Conservation (phyloP, 139 green algal genomes). For the Micractinium sp. region DNA sequence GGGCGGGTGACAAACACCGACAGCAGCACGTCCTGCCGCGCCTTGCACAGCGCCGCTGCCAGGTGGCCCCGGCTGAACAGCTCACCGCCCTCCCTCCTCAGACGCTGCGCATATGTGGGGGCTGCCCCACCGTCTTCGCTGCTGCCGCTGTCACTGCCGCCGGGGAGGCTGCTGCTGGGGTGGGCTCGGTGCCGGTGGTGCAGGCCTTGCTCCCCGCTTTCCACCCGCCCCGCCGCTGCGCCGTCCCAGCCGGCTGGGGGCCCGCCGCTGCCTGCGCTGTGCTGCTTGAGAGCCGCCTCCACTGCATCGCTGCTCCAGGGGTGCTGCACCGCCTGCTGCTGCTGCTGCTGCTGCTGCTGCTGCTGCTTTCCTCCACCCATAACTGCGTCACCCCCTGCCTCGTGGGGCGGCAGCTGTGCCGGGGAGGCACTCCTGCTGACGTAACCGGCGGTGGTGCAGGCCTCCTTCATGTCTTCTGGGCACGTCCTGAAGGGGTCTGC, state of each 20-base stretch:
- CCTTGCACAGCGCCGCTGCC: constrained; percentile 27
- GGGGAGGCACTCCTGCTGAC: background rate
- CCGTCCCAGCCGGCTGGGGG: background rate
- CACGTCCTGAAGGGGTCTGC: constrained; percentile 31
- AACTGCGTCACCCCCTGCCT: background rate
- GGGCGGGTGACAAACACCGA: constrained; percentile 20
- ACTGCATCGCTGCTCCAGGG: background rate
- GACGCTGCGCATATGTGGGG: background rate
- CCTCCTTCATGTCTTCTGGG: background rate
- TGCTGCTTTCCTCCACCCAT: background rate
- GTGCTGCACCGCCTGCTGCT: background rate
- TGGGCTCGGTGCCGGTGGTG: background rate
- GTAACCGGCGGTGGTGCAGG: background rate
- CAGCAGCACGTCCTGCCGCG: constrained; percentile 26
- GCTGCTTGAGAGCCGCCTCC: background rate
- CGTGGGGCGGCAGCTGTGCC: background rate
- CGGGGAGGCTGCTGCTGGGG: background rate
- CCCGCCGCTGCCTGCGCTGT: background rate
- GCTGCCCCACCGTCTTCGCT: background rate
- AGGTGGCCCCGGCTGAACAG: background rate
- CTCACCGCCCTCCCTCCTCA: background rate
- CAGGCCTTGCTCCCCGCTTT: background rate
- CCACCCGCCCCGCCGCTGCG: background rate
- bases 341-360: background rate
- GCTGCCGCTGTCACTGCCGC: background rate